Evolutionary conservation across 2,329 filamentous ascomycete species (phyloP).

Genomic region (Cercospora canescens): DNA sequence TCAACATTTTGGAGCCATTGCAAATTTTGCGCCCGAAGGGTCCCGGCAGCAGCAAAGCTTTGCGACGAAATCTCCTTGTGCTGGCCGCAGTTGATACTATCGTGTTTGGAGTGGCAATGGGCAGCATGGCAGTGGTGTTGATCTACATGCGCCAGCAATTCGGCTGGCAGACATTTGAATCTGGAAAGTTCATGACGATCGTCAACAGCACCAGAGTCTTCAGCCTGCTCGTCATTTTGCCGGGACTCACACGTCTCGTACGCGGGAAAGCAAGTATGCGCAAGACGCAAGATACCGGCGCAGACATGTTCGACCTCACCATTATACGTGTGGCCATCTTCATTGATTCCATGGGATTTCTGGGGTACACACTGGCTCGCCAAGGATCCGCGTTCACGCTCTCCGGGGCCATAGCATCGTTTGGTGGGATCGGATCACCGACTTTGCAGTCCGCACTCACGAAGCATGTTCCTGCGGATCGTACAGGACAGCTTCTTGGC

Average conservation of each 20-base stretch:
- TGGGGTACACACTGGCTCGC: conserved; percentile 70
- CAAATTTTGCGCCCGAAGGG: conserved; percentile 75
- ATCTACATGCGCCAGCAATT: conserved; percentile 82
- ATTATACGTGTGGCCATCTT: conserved; percentile 73
- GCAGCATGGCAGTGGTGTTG: conserved; percentile 75
- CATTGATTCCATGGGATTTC: conserved; percentile 73
- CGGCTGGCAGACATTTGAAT: conserved; percentile 78
- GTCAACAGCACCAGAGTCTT: conserved; percentile 75
- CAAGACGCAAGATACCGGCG: conserved; percentile 62
- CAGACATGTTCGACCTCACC: conserved; percentile 74
- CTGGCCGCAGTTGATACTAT: conserved; percentile 79
- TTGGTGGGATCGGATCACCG: conserved; percentile 83
- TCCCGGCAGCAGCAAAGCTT: conserved; percentile 56
- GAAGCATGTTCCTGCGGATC: conserved; percentile 83
- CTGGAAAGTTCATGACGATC: conserved; percentile 77
- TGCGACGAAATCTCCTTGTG: conserved; percentile 80
- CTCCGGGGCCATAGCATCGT: conserved; percentile 69
- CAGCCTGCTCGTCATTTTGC: conserved; percentile 73
- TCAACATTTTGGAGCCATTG: conserved; percentile 75
- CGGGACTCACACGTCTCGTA: conserved; percentile 73
- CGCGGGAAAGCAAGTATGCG: conserved; percentile 54
- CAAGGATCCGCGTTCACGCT: conserved; percentile 65
- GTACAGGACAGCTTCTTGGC: conserved; percentile 83
- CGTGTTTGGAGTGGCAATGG: conserved; percentile 79
- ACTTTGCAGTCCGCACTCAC: conserved; percentile 82